Evolutionary conservation across 495 filamentous ascomycete genomes (phyloP).

Genomic region (Letharia lupina): DNA sequence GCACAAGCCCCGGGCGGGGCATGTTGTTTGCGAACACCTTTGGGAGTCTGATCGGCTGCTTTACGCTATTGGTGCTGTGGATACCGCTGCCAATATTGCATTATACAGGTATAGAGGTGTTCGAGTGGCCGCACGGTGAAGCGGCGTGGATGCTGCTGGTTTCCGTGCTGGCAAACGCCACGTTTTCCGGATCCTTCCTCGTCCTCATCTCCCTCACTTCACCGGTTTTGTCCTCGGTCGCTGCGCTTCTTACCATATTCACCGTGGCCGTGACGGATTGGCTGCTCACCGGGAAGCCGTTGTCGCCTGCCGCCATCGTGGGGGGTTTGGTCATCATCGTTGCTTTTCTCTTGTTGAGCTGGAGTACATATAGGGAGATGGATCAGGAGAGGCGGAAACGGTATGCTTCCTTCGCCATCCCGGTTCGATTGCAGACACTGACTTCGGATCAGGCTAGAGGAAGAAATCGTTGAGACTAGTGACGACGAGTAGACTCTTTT

Average conservation of each 20-base stretch:
- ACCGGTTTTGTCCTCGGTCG: conserved; percentile 84
- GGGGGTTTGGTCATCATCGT: conserved; percentile 82
- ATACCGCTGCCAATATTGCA: conserved; percentile 84
- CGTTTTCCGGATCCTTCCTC: conserved; percentile 88
- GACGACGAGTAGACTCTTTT: conserved; percentile 17
- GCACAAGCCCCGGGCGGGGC: conserved; percentile 65
- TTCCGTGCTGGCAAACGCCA: conserved; percentile 75
- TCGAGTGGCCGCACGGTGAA: conserved; percentile 69
- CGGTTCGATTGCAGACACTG: not conserved
- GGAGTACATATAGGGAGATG: conserved; percentile 89
- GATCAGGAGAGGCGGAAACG: conserved; percentile 65
- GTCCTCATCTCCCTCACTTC: conserved; percentile 86
- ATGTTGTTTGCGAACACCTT: conserved; percentile 92
- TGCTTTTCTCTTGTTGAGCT: conserved; percentile 79
- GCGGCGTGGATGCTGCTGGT: conserved; percentile 71
- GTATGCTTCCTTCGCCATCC: conserved; percentile 9
- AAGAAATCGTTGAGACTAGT: conserved; percentile 16
- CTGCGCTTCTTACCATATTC: conserved; percentile 91
- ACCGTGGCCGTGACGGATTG: conserved; percentile 89
- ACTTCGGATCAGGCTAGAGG: conserved; percentile 12
- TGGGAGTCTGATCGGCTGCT: conserved; percentile 72
- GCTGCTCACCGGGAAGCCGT: conserved; percentile 64
- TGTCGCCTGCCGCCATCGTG: conserved; percentile 62
- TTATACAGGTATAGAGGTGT: conserved; percentile 64
- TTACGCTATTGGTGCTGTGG: conserved; percentile 84